These are phyloP conservation scores for Candida andamanensis DNA, from an alignment of 805 yeast genomes.

Conservation along the genomic window DNA sequence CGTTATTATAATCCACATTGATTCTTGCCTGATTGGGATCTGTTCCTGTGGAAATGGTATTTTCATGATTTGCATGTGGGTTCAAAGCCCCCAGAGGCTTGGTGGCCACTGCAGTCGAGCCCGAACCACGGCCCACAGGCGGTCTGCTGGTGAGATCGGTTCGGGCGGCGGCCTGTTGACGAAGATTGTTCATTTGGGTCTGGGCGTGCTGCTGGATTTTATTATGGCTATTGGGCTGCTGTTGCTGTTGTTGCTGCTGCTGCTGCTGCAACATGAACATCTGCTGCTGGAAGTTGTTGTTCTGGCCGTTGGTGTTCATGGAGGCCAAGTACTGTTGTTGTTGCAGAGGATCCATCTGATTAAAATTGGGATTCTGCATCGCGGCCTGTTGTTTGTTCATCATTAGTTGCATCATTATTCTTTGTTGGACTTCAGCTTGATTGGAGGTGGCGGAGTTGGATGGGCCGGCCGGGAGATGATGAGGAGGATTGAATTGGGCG, in stretches of 20 bases:
- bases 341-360: constrained; percentile 9
- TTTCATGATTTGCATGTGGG: too few species aligned
- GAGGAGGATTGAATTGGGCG: too few species aligned
- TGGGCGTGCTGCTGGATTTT: constrained; percentile 44
- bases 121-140: not conserved
- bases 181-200: constrained; percentile 44
- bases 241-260: constrained; percentile 22
- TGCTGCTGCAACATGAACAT: constrained; percentile 23
- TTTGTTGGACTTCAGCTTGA: constrained; percentile 12
- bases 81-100: not conserved
- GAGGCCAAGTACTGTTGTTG: constrained; percentile 5
- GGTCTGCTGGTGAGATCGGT: constrained; percentile 1
- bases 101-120: too few species aligned
- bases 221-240: constrained; percentile 19
- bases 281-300: constrained; percentile 19
- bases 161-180: constrained; percentile 38
- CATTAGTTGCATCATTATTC: constrained; percentile 14
- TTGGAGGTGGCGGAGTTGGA: too few species aligned
- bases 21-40: not conserved
- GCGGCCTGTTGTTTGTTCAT: constrained; percentile 14
- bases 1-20: too few species aligned
- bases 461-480: too few species aligned
- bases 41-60: too few species aligned
- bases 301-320: constrained; percentile 9
- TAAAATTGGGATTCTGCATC: too few species aligned